Evolutionary conservation across 2,329 filamentous ascomycete genomes (phyloP), one percentile per base, ranked within the genome.

Genomic region (Xylaria sp.): DNA sequence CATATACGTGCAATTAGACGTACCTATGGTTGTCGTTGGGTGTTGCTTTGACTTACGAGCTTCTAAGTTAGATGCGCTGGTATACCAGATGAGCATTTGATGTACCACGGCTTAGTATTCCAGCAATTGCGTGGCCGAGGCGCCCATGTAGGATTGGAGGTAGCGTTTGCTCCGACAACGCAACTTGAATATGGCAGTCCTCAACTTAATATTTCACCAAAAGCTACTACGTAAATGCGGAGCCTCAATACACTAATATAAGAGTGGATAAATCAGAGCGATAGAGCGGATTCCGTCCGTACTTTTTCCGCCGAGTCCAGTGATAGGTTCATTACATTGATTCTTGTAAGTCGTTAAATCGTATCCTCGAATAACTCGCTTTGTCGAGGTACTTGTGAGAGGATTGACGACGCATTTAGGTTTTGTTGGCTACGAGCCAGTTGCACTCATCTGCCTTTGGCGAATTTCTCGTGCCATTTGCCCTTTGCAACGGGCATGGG

Each of bases 401-500:
- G 3, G 36, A 18, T 33, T 28, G 54, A 46, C 43, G 28, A n/a
- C n/a, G 15, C 43, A 23, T 15, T 69, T 36, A 43, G 57, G 8
- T 64, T 36, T 39, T 48, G 56, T 46, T 33, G 41, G 25, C 43
- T 10, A 9, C 25, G 36, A 58, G 18, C 41, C 15, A 41, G 48
- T 39, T 43, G 10, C 15, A 20, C 51, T 75, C 65, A 87, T 71
- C 86, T 79, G 25, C 79, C 82, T 72, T 78, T 80, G 2, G 83
- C 87, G 77, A 89, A 89, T 75, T 81, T 86, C 77, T 89, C 87
- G 73, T 90, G 88, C 88, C 88, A 90, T 73, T 88, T 89, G 46
- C 86, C 86, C 78, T 83, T 79, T 71, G 80, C 31, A 72, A 75
- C 59, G 73, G 74, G 71, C 63, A 75, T 62, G 69, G 79, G 25